These are phyloP conservation scores for Amanita subjunquillea DNA, from an alignment of 768 basidiomycete species.

Conservation along the genomic window DNA sequence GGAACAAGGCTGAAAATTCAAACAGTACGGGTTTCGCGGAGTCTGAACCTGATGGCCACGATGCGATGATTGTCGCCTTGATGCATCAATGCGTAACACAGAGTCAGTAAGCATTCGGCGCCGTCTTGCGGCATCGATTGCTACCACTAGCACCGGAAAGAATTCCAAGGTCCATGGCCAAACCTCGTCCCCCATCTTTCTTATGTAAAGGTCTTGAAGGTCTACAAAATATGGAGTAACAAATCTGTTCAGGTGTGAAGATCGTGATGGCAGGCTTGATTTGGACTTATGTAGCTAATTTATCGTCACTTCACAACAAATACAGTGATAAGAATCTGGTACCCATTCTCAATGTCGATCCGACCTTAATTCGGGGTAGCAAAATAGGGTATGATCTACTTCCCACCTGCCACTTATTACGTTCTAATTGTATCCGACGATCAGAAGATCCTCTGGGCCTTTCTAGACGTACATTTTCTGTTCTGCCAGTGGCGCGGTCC, in stretches of 20 bases:
- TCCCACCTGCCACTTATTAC: not conserved
- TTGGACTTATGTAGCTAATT: not conserved
- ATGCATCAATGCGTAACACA: not conserved
- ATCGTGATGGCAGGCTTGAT: not conserved
- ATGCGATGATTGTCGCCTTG: not conserved
- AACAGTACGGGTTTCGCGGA: not conserved
- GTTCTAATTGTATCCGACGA: not conserved
- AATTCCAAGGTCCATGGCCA: too few species aligned
- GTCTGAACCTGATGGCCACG: not conserved
- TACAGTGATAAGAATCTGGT: not conserved
- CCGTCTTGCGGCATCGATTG: not conserved
- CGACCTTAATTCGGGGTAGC: not conserved
- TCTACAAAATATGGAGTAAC: not conserved
- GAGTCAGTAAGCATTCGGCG: not conserved
- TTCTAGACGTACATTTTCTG: too few species aligned
- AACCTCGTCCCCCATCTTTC: not conserved
- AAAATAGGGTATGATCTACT: not conserved
- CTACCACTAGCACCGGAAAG: not conserved
- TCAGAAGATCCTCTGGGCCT: not conserved
- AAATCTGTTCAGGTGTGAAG: not conserved
- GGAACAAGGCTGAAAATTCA: not conserved
- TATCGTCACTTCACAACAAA: not conserved
- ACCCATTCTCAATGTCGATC: not conserved
- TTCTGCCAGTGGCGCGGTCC: not conserved
- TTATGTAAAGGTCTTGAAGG: not conserved